phyloP scores from a whole-genome alignment of 352 stramenopile genomes.

The Phytophthora fragariae region DNA sequence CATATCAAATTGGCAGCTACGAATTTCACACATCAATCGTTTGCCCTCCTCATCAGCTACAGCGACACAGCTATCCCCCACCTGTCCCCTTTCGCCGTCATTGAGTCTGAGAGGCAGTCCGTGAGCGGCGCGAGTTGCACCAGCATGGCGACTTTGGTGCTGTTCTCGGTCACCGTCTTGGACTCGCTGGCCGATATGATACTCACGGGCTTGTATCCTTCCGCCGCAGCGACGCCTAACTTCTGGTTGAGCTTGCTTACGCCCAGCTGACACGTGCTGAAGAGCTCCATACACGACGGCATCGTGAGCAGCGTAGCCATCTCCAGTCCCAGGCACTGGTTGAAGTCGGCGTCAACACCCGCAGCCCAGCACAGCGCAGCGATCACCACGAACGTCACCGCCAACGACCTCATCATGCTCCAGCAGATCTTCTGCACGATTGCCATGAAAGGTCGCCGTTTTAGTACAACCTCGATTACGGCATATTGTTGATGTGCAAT shows the following conservation, averaged over 20 bases:
- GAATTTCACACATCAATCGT: neutral
- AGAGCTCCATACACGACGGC: conserved; percentile 49
- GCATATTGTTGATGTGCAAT: conserved; percentile 1
- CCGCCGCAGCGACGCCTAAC: conserved; percentile 28
- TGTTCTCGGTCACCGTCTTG: conserved; percentile 40
- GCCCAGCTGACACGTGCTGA: conserved; percentile 52
- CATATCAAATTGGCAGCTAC: conserved; percentile 73
- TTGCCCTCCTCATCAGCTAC: neutral
- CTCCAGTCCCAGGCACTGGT: conserved; percentile 64
- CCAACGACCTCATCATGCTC: conserved; percentile 13
- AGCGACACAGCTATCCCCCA: conserved; percentile 7
- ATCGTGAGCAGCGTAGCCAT: conserved; percentile 46
- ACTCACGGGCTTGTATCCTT: conserved; percentile 56
- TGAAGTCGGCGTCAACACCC: conserved; percentile 43
- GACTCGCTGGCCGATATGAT: conserved; percentile 74
- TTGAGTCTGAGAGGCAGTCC: conserved; percentile 33
- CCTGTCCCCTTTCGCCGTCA: conserved; percentile 14
- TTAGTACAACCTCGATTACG: neutral
- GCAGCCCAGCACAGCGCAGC: conserved; percentile 13
- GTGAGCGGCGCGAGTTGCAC: conserved; percentile 59
- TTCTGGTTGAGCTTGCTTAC: conserved; percentile 65
- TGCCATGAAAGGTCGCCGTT: conserved; percentile 38
- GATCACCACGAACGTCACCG: conserved; percentile 7
- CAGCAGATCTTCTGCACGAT: conserved; percentile 14
- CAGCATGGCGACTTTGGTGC: conserved; percentile 62